Evolutionary conservation across 352 stramenopile species (phyloP), one percentile per base, ranked within the genome.

Genomic region (Globisporangium radiosum): DNA sequence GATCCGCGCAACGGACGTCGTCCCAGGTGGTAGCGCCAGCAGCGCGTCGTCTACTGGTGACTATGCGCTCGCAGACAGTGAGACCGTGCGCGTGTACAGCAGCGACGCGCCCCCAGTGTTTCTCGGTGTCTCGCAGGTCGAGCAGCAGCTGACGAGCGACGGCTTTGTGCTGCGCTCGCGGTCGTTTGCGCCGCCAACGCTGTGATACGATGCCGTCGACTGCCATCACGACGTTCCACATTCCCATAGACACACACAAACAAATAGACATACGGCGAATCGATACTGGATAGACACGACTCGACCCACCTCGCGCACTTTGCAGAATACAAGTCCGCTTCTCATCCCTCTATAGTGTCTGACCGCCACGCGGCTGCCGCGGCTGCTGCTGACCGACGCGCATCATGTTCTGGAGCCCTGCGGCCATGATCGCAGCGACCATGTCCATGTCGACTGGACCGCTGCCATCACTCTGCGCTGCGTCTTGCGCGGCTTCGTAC

Each of bases 371-470:
- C 69, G 71, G 47, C 33, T 57, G 73, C 40, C 60, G 59, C 69
- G 71, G 47, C 33, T 57, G 73, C 40, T 71, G 71, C 56, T 78
- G 59, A 17, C 62, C 64, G 43, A 59, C 52, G 36, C 81, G 82
- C 86, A 95, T 93, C 65, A 94, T 76, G 57, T 90, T 87, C 57
- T 95, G 86, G 56, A 95, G 54, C 0, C 84, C 86, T 7, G 84
- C 77, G 14, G 86, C 84, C 81, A 95, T 91, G 51, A 95, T 70
- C 4, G 84, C 73, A 4, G 81, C 81, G 47, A 95, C 88, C 72
- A 92, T 81, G 9, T 95, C 84, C 58, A 85, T 81, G 40, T 94
- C 82, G 47, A 92, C 82, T 5, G 40, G 13, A 5, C 64, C 69
- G 4, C 58, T 65, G 9, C 57, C 57, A 11, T 47, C 52, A 17